Conservation (phyloP, 441 rosid genomes). For the Bruguiera hainesii region DNA sequence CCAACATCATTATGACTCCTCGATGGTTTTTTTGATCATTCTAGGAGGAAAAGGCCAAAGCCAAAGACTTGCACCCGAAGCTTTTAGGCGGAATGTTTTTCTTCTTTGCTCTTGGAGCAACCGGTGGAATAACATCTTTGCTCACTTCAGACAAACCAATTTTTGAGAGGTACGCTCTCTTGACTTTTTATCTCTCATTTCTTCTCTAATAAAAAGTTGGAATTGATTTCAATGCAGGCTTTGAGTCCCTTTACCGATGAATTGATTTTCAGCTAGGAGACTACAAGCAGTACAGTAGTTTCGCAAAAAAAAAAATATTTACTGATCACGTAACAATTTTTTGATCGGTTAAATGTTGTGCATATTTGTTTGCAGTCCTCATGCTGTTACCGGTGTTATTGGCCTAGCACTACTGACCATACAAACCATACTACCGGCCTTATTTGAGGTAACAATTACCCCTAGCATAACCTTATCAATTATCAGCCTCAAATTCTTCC, state of each 20-base stretch:
- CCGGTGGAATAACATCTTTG: conserved; percentile 82
- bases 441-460: conserved; percentile 61
- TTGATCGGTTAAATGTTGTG: not conserved
- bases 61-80: conserved; percentile 90
- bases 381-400: conserved; percentile 73
- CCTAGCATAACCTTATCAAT: not conserved
- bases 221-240: no score
- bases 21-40: not conserved
- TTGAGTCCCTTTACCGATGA: not conserved
- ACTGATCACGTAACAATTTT: not conserved
- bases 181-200: no score
- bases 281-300: not conserved
- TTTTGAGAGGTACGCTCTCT: conserved; percentile 52
- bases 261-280: no score
- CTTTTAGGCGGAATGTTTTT: conserved; percentile 87
- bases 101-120: conserved; percentile 92
- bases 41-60: conserved; percentile 87
- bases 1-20: not conserved
- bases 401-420: conserved; percentile 73
- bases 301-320: no score
- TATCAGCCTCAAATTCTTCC: no score
- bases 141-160: conserved; percentile 84
- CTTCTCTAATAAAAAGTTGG: not conserved
- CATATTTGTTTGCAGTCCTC: conserved; percentile 57
- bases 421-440: conserved; percentile 63